Evolutionary conservation across 140 eudicot genomes (phyloP).

Genomic region (Anethum foeniculum): DNA sequence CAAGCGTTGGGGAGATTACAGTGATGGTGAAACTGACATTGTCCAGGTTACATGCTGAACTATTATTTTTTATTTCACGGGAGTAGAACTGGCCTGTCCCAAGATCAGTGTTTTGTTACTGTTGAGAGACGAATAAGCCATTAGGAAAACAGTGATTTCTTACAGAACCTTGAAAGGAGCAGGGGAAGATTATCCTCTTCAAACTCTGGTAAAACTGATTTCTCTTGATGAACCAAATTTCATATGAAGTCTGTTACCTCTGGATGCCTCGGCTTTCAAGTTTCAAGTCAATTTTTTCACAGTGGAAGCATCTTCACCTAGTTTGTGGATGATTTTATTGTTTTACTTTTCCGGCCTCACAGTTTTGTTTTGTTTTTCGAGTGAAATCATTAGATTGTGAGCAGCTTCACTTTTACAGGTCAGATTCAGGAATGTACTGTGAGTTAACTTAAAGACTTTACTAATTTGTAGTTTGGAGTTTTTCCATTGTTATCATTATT

Average conservation of each 20-base stretch:
- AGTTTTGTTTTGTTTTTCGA: slow-evolving; percentile 7
- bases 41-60: slow-evolving; percentile 44
- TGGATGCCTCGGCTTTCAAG: not conserved
- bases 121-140: slow-evolving; percentile 16
- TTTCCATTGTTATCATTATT: not conserved
- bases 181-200: not conserved
- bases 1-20: slow-evolving; percentile 80
- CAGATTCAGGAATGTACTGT: not conserved
- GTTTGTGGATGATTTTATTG: not conserved
- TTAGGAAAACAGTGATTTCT: slow-evolving; percentile 22
- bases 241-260: not conserved
- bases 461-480: not conserved
- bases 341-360: not conserved
- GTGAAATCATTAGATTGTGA: not conserved
- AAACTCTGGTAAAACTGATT: slow-evolving; percentile 6
- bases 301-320: not conserved
- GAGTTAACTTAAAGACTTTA: not conserved
- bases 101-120: slow-evolving; percentile 29
- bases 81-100: slow-evolving; percentile 20
- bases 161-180: slow-evolving; percentile 5
- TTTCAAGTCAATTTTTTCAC: not conserved
- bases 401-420: not conserved
- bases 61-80: slow-evolving; percentile 15
- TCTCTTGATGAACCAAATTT: not conserved
- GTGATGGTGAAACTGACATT: slow-evolving; percentile 61